A percentile compares a stretch with the other conserved stretches of the same genome.
phyloP scores from a whole-genome alignment of 139 green algal genomes.

The Micractinium conductrix region DNA sequence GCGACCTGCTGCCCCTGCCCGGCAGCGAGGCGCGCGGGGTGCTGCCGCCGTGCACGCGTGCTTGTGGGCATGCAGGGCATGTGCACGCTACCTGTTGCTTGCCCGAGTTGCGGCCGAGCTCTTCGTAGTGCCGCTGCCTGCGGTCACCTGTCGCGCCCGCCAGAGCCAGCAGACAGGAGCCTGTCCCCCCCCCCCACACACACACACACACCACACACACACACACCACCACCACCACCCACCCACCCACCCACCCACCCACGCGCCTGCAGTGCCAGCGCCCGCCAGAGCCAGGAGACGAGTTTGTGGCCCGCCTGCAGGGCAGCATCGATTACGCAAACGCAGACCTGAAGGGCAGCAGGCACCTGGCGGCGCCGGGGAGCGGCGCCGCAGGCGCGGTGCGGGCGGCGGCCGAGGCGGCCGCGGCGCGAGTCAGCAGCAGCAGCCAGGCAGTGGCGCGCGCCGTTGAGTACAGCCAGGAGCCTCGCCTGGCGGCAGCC shows the following conservation, averaged over 20 bases:
- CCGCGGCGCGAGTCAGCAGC: background rate
- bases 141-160: background rate
- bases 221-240: background rate
- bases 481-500: background rate
- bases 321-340: conserved; percentile 17
- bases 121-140: too few species aligned
- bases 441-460: background rate
- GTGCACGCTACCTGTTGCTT: background rate
- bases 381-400: background rate
- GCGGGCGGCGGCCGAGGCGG: background rate
- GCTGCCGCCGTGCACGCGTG: background rate
- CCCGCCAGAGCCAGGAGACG: conserved; percentile 2
- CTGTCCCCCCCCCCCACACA: background rate
- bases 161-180: too few species aligned
- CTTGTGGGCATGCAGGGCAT: background rate
- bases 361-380: background rate
- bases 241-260: background rate
- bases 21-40: background rate
- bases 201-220: background rate
- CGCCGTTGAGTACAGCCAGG: background rate
- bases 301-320: conserved; percentile 27
- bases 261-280: background rate
- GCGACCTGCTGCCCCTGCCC: conserved; percentile 15
- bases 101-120: too few species aligned
- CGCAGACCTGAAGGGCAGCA: conserved; percentile 28